Evolutionary conservation across 2,329 filamentous ascomycete species (phyloP).

Genomic region (Phoma sp.): DNA sequence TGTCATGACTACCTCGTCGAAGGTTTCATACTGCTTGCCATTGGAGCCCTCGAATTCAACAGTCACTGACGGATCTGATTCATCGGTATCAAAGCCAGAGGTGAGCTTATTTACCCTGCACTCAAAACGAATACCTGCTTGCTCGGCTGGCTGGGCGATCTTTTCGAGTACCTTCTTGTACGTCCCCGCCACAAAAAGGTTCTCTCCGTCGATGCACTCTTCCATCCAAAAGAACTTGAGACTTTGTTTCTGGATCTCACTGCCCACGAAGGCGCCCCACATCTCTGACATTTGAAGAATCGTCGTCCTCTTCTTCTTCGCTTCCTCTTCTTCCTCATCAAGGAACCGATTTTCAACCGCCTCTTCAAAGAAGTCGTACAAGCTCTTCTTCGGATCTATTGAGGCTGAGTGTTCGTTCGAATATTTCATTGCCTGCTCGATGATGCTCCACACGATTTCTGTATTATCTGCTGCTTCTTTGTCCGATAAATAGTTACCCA

Average conservation of each 20-base stretch:
- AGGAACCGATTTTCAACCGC: constrained; percentile 53
- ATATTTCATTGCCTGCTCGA: constrained; percentile 70
- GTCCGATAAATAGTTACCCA: constrained; percentile 58
- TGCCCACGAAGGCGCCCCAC: constrained; percentile 76
- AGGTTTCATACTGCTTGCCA: constrained; percentile 56
- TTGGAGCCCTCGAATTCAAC: constrained; percentile 51
- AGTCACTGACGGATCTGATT: constrained; percentile 28
- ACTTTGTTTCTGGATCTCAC: constrained; percentile 67
- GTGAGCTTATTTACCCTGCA: constrained; percentile 54
- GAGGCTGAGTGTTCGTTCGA: constrained; percentile 63
- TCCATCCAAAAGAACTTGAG: constrained; percentile 80
- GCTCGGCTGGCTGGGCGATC: constrained; percentile 63
- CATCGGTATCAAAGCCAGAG: constrained; percentile 20
- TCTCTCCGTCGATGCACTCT: constrained; percentile 75
- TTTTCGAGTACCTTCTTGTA: constrained; percentile 65
- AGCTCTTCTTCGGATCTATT: constrained; percentile 59
- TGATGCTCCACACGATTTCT: constrained; percentile 69
- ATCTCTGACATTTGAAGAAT: constrained; percentile 63
- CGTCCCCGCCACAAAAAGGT: constrained; percentile 67
- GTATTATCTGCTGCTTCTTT: constrained; percentile 49
- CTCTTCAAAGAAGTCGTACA: constrained; percentile 64
- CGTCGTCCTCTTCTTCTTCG: constrained; percentile 56
- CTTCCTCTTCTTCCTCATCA: constrained; percentile 41
- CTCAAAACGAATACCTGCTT: constrained; percentile 61
- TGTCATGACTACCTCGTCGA: constrained; percentile 73